A percentile compares a stretch with the other conserved stretches of the same genome.
Conservation (phyloP, 306 rosid species). For the Rubus parviflorus region DNA sequence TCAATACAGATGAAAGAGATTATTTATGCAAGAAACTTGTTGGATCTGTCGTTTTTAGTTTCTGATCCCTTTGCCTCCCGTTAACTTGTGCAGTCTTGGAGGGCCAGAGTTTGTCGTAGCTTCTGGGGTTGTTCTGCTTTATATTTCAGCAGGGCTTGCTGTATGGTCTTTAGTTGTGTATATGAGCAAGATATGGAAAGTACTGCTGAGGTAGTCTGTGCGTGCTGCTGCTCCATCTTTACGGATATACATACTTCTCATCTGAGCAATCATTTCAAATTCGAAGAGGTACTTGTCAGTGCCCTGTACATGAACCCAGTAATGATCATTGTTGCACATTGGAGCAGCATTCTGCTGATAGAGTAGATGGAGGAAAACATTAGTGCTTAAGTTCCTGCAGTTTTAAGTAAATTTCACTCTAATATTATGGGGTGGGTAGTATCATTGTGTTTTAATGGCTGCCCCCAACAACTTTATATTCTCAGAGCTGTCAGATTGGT, state of each 20-base stretch:
- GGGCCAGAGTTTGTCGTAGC: slow-evolving; percentile 61
- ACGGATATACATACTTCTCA: slow-evolving; percentile 17
- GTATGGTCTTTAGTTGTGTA: slow-evolving; percentile 88
- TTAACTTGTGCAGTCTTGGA: slow-evolving; percentile 59
- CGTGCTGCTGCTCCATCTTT: slow-evolving; percentile 18
- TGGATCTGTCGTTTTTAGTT: slow-evolving; percentile 11
- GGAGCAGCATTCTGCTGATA: slow-evolving; percentile 28
- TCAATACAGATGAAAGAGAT: slow-evolving; percentile 6
- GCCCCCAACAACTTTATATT: slow-evolving; percentile 12
- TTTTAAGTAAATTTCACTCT: slow-evolving; percentile 3
- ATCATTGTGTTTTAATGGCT: slow-evolving; percentile 2
- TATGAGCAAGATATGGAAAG: slow-evolving; percentile 84
- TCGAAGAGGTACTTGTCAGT: not conserved
- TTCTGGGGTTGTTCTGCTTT: slow-evolving; percentile 78
- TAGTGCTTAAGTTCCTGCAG: slow-evolving; percentile 7
- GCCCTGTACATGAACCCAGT: slow-evolving; percentile 21
- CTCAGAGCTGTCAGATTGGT: slow-evolving; percentile 18
- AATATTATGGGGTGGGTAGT: slow-evolving; percentile 8
- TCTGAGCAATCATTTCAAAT: slow-evolving; percentile 9
- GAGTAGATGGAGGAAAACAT: slow-evolving; percentile 14
- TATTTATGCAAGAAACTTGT: not conserved
- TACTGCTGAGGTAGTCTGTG: slow-evolving; percentile 55
- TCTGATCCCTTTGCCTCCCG: slow-evolving; percentile 20
- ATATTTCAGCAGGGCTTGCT: slow-evolving; percentile 94
- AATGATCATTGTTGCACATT: slow-evolving; percentile 18